phyloP scores from a whole-genome alignment of 192 early-diverging fungal species.

The Mortierella claussenii region DNA sequence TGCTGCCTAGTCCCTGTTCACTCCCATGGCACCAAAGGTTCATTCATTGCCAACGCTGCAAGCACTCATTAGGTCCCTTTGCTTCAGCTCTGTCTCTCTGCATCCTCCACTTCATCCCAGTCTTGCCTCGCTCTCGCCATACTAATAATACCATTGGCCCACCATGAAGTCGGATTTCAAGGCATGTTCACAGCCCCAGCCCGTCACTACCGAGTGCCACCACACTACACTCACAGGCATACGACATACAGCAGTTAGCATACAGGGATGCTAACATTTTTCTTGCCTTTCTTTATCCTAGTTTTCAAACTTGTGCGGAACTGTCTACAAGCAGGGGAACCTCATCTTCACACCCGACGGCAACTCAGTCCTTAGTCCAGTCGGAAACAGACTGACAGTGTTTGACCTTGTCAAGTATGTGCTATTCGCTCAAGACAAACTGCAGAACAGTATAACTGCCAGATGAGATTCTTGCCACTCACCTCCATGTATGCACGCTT shows the following conservation, averaged over 20 bases:
- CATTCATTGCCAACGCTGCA: too few relatives aligned
- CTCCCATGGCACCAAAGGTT: too few relatives aligned
- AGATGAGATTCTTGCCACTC: too few relatives aligned
- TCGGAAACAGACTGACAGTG: constrained; percentile 95
- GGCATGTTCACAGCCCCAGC: constrained; percentile 36
- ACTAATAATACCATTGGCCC: neutral
- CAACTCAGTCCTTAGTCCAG: constrained; percentile 92
- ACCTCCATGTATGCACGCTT: too few relatives aligned
- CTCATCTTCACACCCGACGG: constrained; percentile 95
- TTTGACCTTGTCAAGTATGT: constrained; percentile 97
- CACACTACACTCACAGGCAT: too few relatives aligned
- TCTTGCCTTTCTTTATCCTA: constrained; percentile 48
- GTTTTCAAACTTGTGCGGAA: constrained; percentile 98
- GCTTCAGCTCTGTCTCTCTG: too few relatives aligned
- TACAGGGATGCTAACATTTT: constrained; percentile 12
- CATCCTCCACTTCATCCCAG: neutral
- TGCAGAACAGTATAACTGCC: too few relatives aligned
- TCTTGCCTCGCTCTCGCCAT: neutral
- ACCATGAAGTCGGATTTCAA: constrained; percentile 60
- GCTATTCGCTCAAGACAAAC: constrained; percentile 11
- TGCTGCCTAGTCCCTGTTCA: neutral
- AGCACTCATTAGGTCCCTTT: too few relatives aligned
- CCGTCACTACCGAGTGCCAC: too few relatives aligned
- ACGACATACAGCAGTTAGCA: neutral
- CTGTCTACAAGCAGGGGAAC: constrained; percentile 97